A percentile compares a stretch with the other conserved stretches of the same genome.
Evolutionary conservation across 192 early-diverging fungal species (phyloP).

Genomic region (Tieghemiomyces parasiticus): DNA sequence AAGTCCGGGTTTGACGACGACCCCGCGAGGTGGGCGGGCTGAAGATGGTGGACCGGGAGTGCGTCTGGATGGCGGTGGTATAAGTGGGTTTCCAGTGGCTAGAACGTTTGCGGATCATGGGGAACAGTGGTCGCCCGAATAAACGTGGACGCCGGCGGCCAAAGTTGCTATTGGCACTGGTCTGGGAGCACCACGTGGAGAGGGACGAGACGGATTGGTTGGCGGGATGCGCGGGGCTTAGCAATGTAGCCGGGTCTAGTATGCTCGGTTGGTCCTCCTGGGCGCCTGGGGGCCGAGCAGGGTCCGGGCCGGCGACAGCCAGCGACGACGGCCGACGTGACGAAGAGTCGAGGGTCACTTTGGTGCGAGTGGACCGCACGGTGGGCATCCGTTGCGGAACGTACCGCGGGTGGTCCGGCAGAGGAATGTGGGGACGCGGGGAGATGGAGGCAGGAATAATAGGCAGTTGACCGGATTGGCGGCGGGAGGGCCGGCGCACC

Average conservation of each 20-base stretch:
- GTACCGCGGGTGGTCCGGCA: neutral
- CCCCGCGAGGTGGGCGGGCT: neutral
- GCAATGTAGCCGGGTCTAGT: neutral
- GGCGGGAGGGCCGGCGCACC: too few relatives aligned
- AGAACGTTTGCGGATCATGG: slow-evolving; percentile 2
- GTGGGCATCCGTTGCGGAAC: neutral
- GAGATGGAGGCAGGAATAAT: neutral
- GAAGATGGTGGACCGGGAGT: slow-evolving; percentile 2
- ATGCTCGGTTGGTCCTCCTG: neutral
- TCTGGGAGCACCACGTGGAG: slow-evolving; percentile 8
- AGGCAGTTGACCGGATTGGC: too few relatives aligned
- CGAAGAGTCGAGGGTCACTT: neutral
- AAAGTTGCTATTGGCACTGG: slow-evolving; percentile 3
- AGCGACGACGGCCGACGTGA: neutral
- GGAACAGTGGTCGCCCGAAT: slow-evolving; percentile 5
- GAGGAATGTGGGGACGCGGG: neutral
- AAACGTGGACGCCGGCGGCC: slow-evolving; percentile 2
- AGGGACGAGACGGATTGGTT: neutral
- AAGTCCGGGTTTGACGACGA: neutral
- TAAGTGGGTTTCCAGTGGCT: slow-evolving; percentile 1
- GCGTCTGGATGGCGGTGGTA: slow-evolving; percentile 5
- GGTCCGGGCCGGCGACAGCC: neutral
- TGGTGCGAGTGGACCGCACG: neutral
- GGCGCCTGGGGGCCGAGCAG: neutral
- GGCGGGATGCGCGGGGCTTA: neutral